A percentile compares a stretch with the other conserved stretches of the same genome.
phyloP scores from a whole-genome alignment of 2,329 filamentous ascomycete genomes.

The Setomelanomma holmii region DNA sequence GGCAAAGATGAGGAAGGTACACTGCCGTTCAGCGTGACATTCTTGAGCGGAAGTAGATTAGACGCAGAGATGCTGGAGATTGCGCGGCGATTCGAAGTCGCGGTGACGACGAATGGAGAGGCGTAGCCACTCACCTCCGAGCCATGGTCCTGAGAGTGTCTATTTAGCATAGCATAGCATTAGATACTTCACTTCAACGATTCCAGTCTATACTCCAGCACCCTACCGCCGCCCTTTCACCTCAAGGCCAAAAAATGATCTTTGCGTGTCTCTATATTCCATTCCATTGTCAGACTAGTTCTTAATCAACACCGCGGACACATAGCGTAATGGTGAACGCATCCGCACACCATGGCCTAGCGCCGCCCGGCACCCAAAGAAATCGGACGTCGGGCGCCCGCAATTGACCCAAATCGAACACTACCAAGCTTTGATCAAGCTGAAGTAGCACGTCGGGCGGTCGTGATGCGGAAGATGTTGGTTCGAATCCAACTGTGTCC shows the following conservation, averaged over 20 bases:
- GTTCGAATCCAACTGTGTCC: conserved; percentile 1
- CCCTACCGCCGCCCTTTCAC: not conserved
- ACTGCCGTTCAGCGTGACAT: conserved; percentile 52
- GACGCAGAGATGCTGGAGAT: conserved; percentile 52
- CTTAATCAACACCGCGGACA: not conserved
- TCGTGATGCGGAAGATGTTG: not conserved
- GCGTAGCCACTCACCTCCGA: not conserved
- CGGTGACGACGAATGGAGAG: not conserved
- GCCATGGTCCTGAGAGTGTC: not conserved
- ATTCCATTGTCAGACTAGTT: too few species aligned
- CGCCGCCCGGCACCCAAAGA: not conserved
- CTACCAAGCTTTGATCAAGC: not conserved
- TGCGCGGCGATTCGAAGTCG: conserved; percentile 39
- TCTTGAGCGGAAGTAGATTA: conserved; percentile 47
- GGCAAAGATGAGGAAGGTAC: conserved; percentile 29
- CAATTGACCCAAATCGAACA: not conserved
- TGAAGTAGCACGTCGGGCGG: not conserved
- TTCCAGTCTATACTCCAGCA: too few species aligned
- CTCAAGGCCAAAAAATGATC: too few species aligned
- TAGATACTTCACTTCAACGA: too few species aligned
- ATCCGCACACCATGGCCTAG: conserved; percentile 1
- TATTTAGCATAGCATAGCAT: not conserved
- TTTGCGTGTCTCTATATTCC: too few species aligned
- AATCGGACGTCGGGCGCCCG: not conserved
- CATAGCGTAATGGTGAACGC: conserved; percentile 6